Evolutionary conservation across 257 asterid genomes (phyloP), one percentile per base, ranked within the genome.

Genomic region (Capsicum rhomboideum): DNA sequence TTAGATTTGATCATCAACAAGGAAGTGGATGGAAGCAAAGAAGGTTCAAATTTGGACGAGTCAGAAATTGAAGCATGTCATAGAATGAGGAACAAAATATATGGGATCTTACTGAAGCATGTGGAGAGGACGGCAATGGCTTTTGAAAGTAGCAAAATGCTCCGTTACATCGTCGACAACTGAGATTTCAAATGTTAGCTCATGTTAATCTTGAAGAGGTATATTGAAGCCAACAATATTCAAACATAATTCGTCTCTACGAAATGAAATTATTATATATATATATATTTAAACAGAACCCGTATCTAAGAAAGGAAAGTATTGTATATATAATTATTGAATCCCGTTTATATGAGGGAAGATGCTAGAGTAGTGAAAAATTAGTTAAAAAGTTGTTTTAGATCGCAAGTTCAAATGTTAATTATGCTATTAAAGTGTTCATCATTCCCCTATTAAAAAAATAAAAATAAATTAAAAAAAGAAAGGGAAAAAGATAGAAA

Each of bases 111-210:
- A 67, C 77, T 94, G 74, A 92, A 90, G 55, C 89, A 91, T 84
- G 95, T 93, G 6, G 97, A 94, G 85, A 90, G 93, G 88, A 93
- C 93, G 54, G 89, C 93, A 17, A 86, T 88, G 92, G 91, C 89
- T 53, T 84, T 90, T 42, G 87, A 89, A 80, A 75, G 29, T 80
- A 74, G 66, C 68, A 83, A 68, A 37, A 29, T 66, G 75, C 85
- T 67, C 31, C 82, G 63, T 77, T 50, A 77, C 82, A 50, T 77
- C 26, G 52, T 52, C 23, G 61, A 37, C 1, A 77, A 26, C 61
- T 77, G 56, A 77, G 10, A 26, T 49, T 26, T 50, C 58, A 14
- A 26, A 1, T 49, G 34, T 23, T 52, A 49, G 44, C 44, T 61
- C 1, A 17, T 21, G 11, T 72, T 10, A 10, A 21, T 9, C 17